A percentile compares a stretch with the other conserved stretches of the same genome.
Conservation (phyloP, 352 stramenopile species). For the Globisporangium spinosum region DNA sequence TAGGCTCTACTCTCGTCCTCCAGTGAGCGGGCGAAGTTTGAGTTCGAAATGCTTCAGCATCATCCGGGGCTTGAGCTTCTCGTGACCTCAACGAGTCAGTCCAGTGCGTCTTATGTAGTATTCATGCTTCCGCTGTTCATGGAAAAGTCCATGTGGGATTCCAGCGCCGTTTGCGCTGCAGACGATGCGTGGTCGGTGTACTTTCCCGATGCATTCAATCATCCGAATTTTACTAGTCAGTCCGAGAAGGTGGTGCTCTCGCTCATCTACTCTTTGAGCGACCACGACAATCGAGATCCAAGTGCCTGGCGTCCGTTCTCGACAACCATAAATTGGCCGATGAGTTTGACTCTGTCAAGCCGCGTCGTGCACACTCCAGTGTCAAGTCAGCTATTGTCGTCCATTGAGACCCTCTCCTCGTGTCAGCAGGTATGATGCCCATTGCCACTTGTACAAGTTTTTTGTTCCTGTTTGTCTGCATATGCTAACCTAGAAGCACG, state of each 20-base stretch:
- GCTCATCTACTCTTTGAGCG: conserved; percentile 8
- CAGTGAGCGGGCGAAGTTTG: conserved; percentile 30
- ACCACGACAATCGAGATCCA: not conserved
- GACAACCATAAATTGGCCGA: conserved; percentile 28
- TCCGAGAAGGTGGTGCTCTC: conserved; percentile 1
- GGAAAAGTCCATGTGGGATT: conserved; percentile 23
- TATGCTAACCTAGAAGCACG: not conserved
- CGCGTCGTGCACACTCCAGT: conserved; percentile 31
- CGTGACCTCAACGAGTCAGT: conserved; percentile 8
- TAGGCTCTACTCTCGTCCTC: conserved; percentile 11
- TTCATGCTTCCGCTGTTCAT: conserved; percentile 39
- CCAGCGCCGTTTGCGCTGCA: conserved; percentile 7
- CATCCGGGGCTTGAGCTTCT: conserved; percentile 30
- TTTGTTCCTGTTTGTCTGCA: not conserved
- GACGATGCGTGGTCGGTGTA: conserved; percentile 22
- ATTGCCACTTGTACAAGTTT: not conserved
- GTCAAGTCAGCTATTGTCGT: conserved; percentile 29
- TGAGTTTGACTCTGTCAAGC: conserved; percentile 31
- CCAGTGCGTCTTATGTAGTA: conserved; percentile 14
- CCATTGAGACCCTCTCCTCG: conserved; percentile 30
- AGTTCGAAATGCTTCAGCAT: conserved; percentile 45
- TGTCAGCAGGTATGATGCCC: conserved; percentile 29
- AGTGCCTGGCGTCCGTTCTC: not conserved
- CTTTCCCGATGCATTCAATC: conserved; percentile 26
- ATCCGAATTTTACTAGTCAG: conserved; percentile 20